Percentiles rank a stretch among this genome's conserved stretches.
Evolutionary conservation across 441 rosid genomes (phyloP).

Genomic region (Arabidopsis hybrid): DNA sequence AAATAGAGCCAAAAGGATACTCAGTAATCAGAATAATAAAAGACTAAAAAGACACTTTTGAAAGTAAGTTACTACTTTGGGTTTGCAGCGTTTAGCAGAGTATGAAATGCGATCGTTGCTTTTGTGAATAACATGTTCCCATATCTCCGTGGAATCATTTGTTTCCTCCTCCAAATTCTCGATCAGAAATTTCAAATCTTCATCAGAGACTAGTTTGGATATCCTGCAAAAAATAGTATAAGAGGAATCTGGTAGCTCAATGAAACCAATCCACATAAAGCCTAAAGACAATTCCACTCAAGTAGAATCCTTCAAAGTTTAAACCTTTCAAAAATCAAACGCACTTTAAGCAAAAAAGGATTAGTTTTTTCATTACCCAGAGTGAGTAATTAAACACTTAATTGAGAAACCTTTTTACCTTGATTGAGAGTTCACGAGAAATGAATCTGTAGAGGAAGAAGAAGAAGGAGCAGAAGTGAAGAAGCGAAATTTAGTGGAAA

Average conservation of each 20-base stretch:
- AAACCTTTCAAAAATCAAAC: not conserved
- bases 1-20: conserved; percentile 21
- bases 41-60: not conserved
- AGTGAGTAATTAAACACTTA: not conserved
- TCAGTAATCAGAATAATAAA: not conserved
- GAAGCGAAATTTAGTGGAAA: conserved; percentile 30
- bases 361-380: not conserved
- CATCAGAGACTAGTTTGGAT: conserved; percentile 58
- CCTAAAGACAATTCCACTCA: too few species aligned
- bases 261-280: conserved; percentile 5
- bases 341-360: not conserved
- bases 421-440: conserved; percentile 41
- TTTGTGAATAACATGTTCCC: conserved; percentile 71
- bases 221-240: conserved; percentile 42
- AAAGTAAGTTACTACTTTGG: conserved; percentile 51
- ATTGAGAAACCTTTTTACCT: conserved; percentile 35
- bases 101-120: conserved; percentile 61
- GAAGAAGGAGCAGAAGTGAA: conserved; percentile 22
- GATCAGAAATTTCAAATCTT: conserved; percentile 65
- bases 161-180: conserved; percentile 54
- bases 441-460: conserved; percentile 35
- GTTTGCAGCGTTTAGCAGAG: conserved; percentile 74
- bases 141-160: conserved; percentile 48
- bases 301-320: conserved; percentile 3
- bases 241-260: not conserved